These are phyloP conservation scores for Passiflora organensis DNA, from an alignment of 345 rosid genomes.

Conservation along the genomic window DNA sequence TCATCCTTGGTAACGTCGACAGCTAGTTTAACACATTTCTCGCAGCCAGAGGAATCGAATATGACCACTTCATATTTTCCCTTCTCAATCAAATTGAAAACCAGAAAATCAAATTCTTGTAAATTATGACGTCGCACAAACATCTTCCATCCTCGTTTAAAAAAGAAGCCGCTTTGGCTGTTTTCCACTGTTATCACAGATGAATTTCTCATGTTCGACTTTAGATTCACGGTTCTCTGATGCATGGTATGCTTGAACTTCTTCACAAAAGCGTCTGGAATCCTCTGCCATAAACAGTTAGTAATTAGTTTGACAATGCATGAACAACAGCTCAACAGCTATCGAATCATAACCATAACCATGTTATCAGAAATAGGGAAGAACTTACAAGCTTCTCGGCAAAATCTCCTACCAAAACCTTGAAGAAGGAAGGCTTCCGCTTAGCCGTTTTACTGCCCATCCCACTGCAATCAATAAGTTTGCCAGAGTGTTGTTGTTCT, in stretches of 20 bases:
- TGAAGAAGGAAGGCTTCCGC: background rate
- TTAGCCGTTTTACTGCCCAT: no score
- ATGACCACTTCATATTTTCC: background rate
- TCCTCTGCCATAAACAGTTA: background rate
- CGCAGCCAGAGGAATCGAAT: background rate
- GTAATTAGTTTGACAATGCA: no score
- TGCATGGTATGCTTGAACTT: background rate
- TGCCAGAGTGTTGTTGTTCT: no score
- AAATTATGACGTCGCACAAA: background rate
- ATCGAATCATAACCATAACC: no score
- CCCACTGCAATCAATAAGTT: no score
- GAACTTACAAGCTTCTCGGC: background rate
- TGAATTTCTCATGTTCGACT: background rate
- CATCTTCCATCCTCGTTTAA: background rate
- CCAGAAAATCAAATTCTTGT: background rate
- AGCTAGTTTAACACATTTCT: no score
- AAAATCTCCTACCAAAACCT: background rate
- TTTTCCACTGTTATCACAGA: background rate
- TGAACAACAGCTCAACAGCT: background rate
- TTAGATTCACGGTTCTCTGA: background rate
- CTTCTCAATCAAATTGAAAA: background rate
- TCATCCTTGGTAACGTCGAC: no score
- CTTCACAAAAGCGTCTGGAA: background rate
- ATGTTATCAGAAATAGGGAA: background rate
- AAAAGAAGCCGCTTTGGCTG: background rate